These are phyloP conservation scores for Austroboletus rostrupii DNA, from an alignment of 1,284 basidiomycete species.

Conservation along the genomic window DNA sequence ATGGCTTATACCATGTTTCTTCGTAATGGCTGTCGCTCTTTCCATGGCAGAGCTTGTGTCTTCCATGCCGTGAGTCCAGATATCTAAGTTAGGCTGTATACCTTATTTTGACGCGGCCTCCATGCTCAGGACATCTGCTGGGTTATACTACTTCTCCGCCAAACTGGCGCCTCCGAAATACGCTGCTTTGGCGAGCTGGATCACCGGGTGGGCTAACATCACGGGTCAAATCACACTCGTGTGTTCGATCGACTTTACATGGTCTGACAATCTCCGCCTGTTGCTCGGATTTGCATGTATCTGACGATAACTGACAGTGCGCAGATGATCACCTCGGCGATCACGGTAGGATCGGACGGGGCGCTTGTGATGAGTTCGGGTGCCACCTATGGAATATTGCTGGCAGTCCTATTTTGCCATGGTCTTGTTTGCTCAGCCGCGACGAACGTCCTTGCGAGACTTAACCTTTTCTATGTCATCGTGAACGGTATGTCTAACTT, in stretches of 20 bases:
- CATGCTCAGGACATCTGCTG: conserved; percentile 54
- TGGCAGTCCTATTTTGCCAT: conserved; percentile 59
- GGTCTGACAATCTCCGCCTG: conserved; percentile 32
- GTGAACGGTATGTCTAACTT: conserved; percentile 47
- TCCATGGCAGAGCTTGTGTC: conserved; percentile 72
- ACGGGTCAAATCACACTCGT: conserved; percentile 61
- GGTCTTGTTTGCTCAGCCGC: conserved; percentile 69
- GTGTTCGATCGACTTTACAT: conserved; percentile 72
- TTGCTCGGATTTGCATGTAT: background rate
- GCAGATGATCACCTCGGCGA: conserved; percentile 72
- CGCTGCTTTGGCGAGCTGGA: conserved; percentile 65
- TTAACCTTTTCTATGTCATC: conserved; percentile 66
- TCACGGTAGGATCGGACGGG: conserved; percentile 58
- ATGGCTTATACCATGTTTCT: conserved; percentile 70
- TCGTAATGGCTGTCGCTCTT: conserved; percentile 62
- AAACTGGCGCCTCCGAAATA: conserved; percentile 60
- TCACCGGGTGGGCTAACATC: conserved; percentile 66
- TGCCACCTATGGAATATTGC: conserved; percentile 62
- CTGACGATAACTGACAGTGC: conserved; percentile 37
- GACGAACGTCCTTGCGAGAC: conserved; percentile 58
- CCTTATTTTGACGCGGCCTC: conserved; percentile 1
- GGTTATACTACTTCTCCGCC: conserved; percentile 71
- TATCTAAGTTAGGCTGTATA: background rate
- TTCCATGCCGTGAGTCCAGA: conserved; percentile 63
- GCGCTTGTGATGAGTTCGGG: conserved; percentile 49